Evolutionary conservation across 192 early-diverging fungal genomes (phyloP), one percentile per base, ranked within the genome.

Genomic region (Backusella tuberculispora): DNA sequence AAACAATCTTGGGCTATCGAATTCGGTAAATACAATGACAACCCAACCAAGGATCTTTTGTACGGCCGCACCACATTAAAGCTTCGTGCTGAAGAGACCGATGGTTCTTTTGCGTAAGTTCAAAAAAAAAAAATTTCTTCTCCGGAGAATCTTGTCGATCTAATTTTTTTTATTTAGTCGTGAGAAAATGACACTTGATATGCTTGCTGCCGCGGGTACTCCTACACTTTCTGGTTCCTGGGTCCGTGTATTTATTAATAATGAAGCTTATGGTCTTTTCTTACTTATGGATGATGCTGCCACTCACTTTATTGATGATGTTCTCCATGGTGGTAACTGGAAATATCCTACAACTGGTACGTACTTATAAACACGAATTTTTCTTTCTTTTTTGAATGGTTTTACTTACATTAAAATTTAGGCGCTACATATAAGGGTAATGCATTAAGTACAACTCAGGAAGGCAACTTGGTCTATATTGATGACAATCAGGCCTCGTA

Each of bases 1-100:
- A 85, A 85, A 71, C 84, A 85, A 56, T 83, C 84, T 6, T 85
- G 78, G 79, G 78, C 83, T 73, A 53, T 85, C 67, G 76, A 77
- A 9, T 80, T 85, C 47, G 78, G 78, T 38, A 77, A 78, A 9
- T 80, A 78, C 7, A 77, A 72, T 44, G 75, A 76, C 78, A 82
- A 81, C 43, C 73, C 74, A 44, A 8, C 9, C 0, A 74, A 73
- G 21, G 40, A 65, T 64, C 64, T 66, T 15, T 17, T 75, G 26
- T 75, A 69, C 63, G 80, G 80, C 6, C 84, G 84, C 42, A 80
- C 78, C 17, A 76, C 78, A 68, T 19, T 85, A 53, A 85, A 85
- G 72, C 65, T 85, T 67, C 82, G 84, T 40, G 80, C 84, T 48
- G 76, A 79, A 77, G 75, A 82, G 34, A 85, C 84, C 2, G 84